These are phyloP conservation scores for Sindora glabra DNA, from an alignment of 306 rosid genomes.

Conservation along the genomic window DNA sequence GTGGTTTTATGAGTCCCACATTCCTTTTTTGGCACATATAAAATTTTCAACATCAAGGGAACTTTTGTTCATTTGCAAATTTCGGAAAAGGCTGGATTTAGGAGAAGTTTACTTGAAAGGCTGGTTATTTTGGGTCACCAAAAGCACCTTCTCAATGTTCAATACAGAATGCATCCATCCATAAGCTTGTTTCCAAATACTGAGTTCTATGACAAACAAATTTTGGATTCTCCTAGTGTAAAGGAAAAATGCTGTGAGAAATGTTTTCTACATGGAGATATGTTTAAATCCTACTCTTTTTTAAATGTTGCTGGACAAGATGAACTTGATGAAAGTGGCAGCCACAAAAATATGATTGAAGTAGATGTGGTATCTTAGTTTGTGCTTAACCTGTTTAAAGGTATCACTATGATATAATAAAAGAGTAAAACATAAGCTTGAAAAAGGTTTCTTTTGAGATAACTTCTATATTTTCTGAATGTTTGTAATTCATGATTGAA, in stretches of 20 bases:
- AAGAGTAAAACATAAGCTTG: too few relatives aligned
- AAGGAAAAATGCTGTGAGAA: constrained; percentile 11
- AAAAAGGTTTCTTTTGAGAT: too few relatives aligned
- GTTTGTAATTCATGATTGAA: too few relatives aligned
- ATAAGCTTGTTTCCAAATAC: constrained; percentile 61
- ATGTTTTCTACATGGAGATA: constrained; percentile 34
- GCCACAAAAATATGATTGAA: constrained; percentile 57
- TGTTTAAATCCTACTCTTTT: constrained; percentile 66
- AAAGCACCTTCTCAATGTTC: constrained; percentile 45
- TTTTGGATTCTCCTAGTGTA: constrained; percentile 45
- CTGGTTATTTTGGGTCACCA: constrained; percentile 23
- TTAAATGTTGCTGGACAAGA: constrained; percentile 49
- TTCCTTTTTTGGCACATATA: not conserved
- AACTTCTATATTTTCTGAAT: too few relatives aligned
- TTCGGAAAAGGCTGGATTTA: constrained; percentile 46
- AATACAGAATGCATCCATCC: constrained; percentile 68
- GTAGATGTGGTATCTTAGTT: constrained; percentile 53
- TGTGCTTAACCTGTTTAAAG: too few relatives aligned
- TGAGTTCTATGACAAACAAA: constrained; percentile 33
- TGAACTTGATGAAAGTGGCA: constrained; percentile 54
- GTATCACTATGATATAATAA: too few relatives aligned
- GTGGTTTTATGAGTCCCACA: not conserved
- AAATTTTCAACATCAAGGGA: too few relatives aligned
- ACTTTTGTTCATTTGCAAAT: constrained; percentile 15
- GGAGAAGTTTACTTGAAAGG: constrained; percentile 68